Evolutionary conservation across 768 basidiomycete genomes (phyloP).

Genomic region (Phanerochaete carnosa): DNA sequence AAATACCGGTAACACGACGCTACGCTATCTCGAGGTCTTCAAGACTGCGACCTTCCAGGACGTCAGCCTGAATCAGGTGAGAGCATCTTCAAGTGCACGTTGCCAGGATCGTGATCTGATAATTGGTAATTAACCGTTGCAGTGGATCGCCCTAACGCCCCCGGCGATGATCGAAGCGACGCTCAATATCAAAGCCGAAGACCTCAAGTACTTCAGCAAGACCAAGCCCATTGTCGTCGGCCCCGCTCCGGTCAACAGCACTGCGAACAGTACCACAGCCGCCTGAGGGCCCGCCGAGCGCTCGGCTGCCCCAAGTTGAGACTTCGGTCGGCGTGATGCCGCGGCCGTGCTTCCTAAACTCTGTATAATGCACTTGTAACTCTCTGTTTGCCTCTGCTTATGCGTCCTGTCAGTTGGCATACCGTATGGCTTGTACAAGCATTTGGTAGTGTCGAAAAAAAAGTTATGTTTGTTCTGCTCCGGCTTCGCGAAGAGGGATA

Average conservation of each 20-base stretch:
- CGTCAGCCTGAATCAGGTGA: slow-evolving; percentile 43
- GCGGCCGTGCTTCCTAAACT: too few relatives aligned
- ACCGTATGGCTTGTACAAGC: too few relatives aligned
- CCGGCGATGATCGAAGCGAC: slow-evolving; percentile 44
- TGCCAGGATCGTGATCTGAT: neutral
- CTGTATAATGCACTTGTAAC: too few relatives aligned
- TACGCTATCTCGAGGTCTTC: slow-evolving; percentile 37
- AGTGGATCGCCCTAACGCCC: slow-evolving; percentile 47
- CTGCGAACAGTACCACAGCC: neutral
- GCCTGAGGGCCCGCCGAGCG: neutral
- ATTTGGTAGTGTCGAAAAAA: too few relatives aligned
- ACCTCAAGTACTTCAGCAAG: slow-evolving; percentile 33
- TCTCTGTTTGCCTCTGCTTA: too few relatives aligned
- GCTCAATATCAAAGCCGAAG: slow-evolving; percentile 37
- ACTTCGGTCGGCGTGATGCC: too few relatives aligned
- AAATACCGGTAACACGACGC: slow-evolving; percentile 34
- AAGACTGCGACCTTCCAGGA: slow-evolving; percentile 26
- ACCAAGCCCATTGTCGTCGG: slow-evolving; percentile 38
- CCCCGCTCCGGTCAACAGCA: neutral
- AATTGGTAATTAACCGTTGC: neutral
- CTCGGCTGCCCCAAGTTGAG: too few relatives aligned
- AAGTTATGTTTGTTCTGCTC: too few relatives aligned
- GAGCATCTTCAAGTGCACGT: neutral
- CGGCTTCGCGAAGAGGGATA: too few relatives aligned
- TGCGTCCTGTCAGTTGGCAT: too few relatives aligned